These are phyloP conservation scores for Colletotrichum sp. DNA, from an alignment of 2,329 filamentous ascomycete species.

Conservation along the genomic window DNA sequence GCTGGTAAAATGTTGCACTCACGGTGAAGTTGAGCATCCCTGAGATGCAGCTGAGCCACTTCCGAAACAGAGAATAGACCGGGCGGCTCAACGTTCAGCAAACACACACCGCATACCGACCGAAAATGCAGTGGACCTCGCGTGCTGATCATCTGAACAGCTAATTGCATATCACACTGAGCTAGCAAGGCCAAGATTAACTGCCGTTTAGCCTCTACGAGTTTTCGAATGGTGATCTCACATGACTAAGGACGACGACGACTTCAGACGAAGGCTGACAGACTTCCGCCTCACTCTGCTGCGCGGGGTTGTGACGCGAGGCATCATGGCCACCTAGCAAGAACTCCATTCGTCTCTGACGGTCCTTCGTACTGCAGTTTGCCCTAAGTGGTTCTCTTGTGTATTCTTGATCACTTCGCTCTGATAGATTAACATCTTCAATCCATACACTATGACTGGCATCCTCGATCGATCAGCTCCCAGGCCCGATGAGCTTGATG, in stretches of 20 bases:
- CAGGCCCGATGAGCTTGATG: conserved; percentile 1
- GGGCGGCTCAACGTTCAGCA: not conserved
- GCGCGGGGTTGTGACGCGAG: not conserved
- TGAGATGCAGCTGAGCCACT: fast-evolving
- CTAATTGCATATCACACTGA: not conserved
- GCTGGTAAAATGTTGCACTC: fast-evolving
- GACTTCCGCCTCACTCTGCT: not conserved
- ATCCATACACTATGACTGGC: not conserved
- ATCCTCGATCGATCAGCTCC: not conserved
- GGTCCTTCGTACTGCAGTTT: not conserved
- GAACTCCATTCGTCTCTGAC: not conserved
- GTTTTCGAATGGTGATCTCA: not conserved
- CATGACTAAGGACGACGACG: not conserved
- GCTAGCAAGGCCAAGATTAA: not conserved
- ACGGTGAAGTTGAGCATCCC: fast-evolving
- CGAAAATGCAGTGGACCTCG: too few relatives aligned
- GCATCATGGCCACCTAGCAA: not conserved
- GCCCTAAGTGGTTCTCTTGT: not conserved
- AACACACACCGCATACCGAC: too few relatives aligned
- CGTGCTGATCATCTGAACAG: not conserved
- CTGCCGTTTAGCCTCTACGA: not conserved
- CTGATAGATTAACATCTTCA: not conserved
- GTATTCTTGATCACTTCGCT: not conserved
- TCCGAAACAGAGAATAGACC: fast-evolving
- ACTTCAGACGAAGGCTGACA: not conserved